Base-by-base conservation (phyloP, 345 rosid species). In the Clarkia xantiana region DNA sequence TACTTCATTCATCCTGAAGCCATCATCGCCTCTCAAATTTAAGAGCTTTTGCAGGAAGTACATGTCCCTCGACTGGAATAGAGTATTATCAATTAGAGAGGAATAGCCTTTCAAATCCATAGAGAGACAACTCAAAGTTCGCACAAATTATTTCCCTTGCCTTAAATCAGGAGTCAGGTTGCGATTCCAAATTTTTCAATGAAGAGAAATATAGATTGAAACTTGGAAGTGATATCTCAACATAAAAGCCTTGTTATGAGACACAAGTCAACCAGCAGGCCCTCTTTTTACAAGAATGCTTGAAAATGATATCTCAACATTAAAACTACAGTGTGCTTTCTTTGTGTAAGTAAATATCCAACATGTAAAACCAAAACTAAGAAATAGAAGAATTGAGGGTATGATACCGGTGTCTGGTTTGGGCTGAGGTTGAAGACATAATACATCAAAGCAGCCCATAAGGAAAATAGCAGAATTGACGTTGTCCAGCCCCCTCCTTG, bases 21-120 rank as follows among this genome's bases (percentile, higher is more conserved):
- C 98, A 67, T 90, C 98, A 49, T 81, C 83, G 44, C 82, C 76
- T 54, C 62, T 77, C 77, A 86, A 78, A 73, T 74, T 51, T 56
- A 79, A 65, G 13, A 90, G 94, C 79, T 83, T 90, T 62, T 75
- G 68, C 63, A 90, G 45, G 63, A 83, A 90, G 63, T 90, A 83
- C 74, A 74, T 18, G 70, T 90, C 98, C 58, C 77, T 81, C 41
- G 74, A 67, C 96, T 86, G 89, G 72, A 66, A 45, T 7, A 29
- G 36, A 29, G 36, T 4, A 29, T 7, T 29, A 29, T 1, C 36
- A 29, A 16, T 44, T 18, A 23, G 34, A 49, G 41, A n/a, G 15
- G 3, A 22, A 1, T 18, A 10, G 1, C 14, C 18, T 19, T 36
- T 17, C 16, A 16, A 44, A 18, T 34, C 15, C 0, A 17, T 55